phyloP scores from a whole-genome alignment of 768 basidiomycete genomes.

The Lactarius sp. region DNA sequence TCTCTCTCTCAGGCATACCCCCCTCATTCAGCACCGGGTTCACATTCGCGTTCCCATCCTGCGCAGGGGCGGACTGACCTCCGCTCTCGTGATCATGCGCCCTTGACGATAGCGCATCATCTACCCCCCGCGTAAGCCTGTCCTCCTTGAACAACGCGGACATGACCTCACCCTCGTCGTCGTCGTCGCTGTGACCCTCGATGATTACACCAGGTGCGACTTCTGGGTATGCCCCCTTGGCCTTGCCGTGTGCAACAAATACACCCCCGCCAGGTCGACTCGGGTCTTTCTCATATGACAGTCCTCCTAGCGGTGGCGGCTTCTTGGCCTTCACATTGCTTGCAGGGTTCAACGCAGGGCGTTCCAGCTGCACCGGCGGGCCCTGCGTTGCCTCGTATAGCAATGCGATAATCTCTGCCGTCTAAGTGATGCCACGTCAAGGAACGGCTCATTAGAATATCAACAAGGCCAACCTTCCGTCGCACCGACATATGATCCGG shows the following conservation, averaged over 20 bases:
- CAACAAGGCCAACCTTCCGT: slow-evolving; percentile 63
- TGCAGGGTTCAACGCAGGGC: slow-evolving; percentile 72
- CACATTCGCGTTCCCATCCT: slow-evolving; percentile 47
- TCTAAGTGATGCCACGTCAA: slow-evolving; percentile 42
- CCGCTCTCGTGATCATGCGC: slow-evolving; percentile 4
- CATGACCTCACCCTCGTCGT: slow-evolving; percentile 23
- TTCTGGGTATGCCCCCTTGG: slow-evolving; percentile 33
- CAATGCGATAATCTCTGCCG: slow-evolving; percentile 86
- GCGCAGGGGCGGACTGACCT: slow-evolving; percentile 52
- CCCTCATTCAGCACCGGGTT: slow-evolving; percentile 68
- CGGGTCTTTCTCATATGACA: slow-evolving; percentile 76
- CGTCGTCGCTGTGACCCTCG: slow-evolving; percentile 38
- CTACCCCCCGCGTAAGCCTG: slow-evolving; percentile 16
- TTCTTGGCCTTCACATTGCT: slow-evolving; percentile 59
- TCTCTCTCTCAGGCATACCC: slow-evolving; percentile 34
- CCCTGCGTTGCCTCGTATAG: slow-evolving; percentile 93
- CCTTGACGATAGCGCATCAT: slow-evolving; percentile 13
- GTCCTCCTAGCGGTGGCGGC: slow-evolving; percentile 42
- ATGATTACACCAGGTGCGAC: slow-evolving; percentile 55
- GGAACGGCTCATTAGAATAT: slow-evolving; percentile 13
- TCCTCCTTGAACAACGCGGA: slow-evolving; percentile 14
- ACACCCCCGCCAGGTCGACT: slow-evolving; percentile 84
- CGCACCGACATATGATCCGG: slow-evolving; percentile 94
- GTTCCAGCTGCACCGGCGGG: slow-evolving; percentile 43
- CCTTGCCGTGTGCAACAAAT: slow-evolving; percentile 54